These are phyloP conservation scores for Pyracantha coccinea DNA, from an alignment of 331 rosid species.

Conservation along the genomic window DNA sequence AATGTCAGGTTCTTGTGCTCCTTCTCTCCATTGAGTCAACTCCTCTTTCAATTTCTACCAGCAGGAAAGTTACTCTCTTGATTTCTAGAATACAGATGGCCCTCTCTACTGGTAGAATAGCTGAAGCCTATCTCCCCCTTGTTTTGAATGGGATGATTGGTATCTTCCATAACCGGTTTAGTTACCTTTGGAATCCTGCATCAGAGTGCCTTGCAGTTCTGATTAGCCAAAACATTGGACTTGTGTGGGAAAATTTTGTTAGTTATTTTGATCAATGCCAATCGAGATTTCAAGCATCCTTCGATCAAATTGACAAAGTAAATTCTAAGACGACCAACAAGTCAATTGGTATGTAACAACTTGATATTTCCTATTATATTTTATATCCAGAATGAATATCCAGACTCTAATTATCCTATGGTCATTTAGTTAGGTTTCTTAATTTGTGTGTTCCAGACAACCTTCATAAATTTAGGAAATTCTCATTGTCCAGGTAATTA, in stretches of 20 bases:
- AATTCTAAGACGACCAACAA: constrained; percentile 22
- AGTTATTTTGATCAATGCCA: constrained; percentile 41
- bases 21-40: constrained; percentile 75
- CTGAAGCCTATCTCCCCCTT: constrained; percentile 50
- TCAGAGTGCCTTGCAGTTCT: constrained; percentile 78
- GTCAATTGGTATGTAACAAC: constrained; percentile 43
- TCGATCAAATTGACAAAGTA: constrained; percentile 22
- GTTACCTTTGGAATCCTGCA: constrained; percentile 61
- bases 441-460: not conserved
- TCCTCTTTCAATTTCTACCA: constrained; percentile 60
- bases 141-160: constrained; percentile 71
- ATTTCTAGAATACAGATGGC: constrained; percentile 77
- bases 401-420: not conserved
- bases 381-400: not conserved
- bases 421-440: not conserved
- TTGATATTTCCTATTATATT: not conserved
- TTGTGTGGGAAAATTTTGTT: constrained; percentile 54
- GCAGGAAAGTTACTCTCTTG: constrained; percentile 56
- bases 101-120: constrained; percentile 59
- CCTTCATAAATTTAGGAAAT: not conserved
- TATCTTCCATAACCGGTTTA: constrained; percentile 72
- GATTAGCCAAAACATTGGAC: constrained; percentile 35
- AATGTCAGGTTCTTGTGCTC: constrained; percentile 61
- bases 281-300: constrained; percentile 28
- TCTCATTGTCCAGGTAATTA: not conserved